Conservation (phyloP, 73 alveolate species). For the Blepharisma japonicum region DNA sequence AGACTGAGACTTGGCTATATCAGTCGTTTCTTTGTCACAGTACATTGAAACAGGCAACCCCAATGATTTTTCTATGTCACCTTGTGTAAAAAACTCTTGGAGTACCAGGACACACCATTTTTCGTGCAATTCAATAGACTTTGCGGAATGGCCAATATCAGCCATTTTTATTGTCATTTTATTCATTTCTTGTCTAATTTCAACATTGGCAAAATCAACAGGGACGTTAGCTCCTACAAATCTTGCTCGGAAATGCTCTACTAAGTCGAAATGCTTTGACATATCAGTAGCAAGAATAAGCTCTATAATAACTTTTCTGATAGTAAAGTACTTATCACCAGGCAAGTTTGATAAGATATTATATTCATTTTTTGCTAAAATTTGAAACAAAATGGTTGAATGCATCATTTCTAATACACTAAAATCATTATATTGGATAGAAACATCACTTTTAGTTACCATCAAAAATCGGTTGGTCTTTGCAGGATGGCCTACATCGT, state of each 20-base stretch:
- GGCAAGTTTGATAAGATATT: background rate
- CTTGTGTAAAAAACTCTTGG: constrained; percentile 67
- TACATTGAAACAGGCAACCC: constrained; percentile 72
- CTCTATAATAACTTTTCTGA: background rate
- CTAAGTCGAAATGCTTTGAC: background rate
- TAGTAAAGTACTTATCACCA: background rate
- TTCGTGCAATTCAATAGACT: constrained; percentile 50
- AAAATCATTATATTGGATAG: background rate
- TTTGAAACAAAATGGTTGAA: background rate
- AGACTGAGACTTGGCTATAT: constrained; percentile 75
- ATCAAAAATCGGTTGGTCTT: background rate
- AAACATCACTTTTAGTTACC: background rate
- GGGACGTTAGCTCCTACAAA: background rate
- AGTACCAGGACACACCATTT: constrained; percentile 60
- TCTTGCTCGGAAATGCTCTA: background rate
- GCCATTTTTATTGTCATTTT: constrained; percentile 27
- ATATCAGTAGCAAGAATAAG: background rate
- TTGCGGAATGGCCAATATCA: constrained; percentile 67
- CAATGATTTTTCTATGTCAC: constrained; percentile 60
- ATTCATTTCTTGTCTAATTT: background rate
- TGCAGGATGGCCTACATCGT: constrained; percentile 9
- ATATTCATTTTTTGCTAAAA: background rate
- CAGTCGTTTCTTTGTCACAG: constrained; percentile 73
- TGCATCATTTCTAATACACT: background rate
- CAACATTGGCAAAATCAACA: background rate